These are phyloP conservation scores for Neoconidiobolus thromboides DNA, from an alignment of 371 early-diverging fungal genomes.

Conservation along the genomic window DNA sequence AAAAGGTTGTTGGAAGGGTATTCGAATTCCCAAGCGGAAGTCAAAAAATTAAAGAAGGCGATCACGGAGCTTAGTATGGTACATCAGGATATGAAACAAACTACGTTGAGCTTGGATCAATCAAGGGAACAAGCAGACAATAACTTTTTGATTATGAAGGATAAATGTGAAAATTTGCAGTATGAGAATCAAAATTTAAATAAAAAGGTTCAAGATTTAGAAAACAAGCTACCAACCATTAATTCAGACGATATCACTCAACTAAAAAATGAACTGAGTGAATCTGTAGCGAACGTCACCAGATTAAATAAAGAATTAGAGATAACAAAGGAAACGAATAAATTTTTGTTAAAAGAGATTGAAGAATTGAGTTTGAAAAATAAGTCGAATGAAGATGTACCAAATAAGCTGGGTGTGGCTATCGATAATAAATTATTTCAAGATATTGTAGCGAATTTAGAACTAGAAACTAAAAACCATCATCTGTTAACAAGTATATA, in stretches of 20 bases:
- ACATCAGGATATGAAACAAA: background rate
- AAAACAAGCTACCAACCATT: background rate
- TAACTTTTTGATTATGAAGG: background rate
- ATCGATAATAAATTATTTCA: background rate
- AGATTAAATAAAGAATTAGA: background rate
- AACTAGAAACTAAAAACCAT: conserved; percentile 6
- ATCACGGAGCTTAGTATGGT: background rate
- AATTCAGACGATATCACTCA: background rate
- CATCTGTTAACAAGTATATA: background rate
- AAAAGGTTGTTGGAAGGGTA: background rate
- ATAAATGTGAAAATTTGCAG: conserved; percentile 1
- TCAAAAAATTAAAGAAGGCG: conserved; percentile 2
- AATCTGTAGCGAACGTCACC: background rate
- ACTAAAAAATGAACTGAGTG: background rate
- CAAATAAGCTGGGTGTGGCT: background rate
- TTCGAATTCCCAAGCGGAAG: background rate
- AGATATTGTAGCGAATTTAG: conserved; percentile 1
- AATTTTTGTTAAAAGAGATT: background rate
- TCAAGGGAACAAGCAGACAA: conserved; percentile 1
- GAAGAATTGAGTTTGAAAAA: background rate
- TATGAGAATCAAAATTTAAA: background rate
- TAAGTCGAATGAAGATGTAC: background rate
- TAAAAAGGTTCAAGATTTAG: background rate
- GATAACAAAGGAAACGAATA: background rate
- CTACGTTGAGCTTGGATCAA: background rate